These are phyloP conservation scores for Colletotrichum sp. DNA, from an alignment of 2,329 filamentous ascomycete genomes.

Conservation along the genomic window DNA sequence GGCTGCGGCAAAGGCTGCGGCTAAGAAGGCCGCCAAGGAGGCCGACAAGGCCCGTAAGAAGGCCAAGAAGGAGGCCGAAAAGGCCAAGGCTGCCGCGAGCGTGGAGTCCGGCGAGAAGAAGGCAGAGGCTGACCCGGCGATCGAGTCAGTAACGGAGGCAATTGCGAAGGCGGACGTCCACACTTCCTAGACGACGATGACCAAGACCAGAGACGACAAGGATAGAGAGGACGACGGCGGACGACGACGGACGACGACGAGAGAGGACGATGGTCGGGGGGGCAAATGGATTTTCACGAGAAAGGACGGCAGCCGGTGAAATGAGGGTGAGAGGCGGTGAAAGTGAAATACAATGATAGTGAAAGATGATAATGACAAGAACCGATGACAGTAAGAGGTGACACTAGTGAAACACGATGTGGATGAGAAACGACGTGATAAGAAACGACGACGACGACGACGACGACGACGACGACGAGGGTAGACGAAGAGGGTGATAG, in stretches of 20 bases:
- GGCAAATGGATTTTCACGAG: neutral
- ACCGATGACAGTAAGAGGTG: neutral
- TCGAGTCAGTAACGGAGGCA: conserved; percentile 27
- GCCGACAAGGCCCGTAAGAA: conserved; percentile 56
- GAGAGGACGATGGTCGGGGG: neutral
- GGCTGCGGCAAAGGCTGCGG: conserved; percentile 53
- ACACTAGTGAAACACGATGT: neutral
- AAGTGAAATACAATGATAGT: neutral
- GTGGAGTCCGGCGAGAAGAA: conserved; percentile 29
- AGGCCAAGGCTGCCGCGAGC: neutral
- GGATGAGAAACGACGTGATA: neutral
- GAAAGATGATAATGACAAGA: neutral
- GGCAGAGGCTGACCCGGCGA: conserved; percentile 26
- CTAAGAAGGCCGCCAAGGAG: conserved; percentile 55
- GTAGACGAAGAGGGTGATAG: too few relatives aligned
- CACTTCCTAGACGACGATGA: conserved; percentile 16
- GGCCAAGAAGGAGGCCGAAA: conserved; percentile 37
- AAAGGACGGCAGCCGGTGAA: neutral
- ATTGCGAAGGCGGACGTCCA: conserved; percentile 30
- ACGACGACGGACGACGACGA: neutral
- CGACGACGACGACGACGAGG: neutral
- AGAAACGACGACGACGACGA: too few relatives aligned
- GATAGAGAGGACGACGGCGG: neutral
- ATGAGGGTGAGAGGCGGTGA: neutral
- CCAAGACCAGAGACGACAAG: neutral